Evolutionary conservation across 331 rosid species (phyloP).

Genomic region (Arachis monticola): DNA sequence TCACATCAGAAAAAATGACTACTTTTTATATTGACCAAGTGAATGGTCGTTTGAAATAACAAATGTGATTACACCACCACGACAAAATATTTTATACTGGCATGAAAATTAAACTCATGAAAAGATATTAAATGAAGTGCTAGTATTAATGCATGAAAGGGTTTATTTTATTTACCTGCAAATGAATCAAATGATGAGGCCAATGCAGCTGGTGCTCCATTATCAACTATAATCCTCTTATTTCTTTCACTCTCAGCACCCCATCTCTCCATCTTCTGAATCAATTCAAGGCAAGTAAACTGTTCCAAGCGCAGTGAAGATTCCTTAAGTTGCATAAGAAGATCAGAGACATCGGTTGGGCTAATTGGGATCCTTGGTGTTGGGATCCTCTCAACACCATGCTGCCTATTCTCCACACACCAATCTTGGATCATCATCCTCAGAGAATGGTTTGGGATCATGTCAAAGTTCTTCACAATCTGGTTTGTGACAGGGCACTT

Average conservation of each 20-base stretch:
- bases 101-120: too few species aligned
- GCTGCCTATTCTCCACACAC: slow-evolving; percentile 60
- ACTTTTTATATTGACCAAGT: too few species aligned
- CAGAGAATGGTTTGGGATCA: slow-evolving; percentile 69
- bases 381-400: slow-evolving; percentile 70
- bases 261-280: slow-evolving; percentile 52
- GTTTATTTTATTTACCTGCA: slow-evolving; percentile 1
- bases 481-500: slow-evolving; percentile 71
- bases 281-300: slow-evolving; percentile 46
- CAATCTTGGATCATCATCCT: slow-evolving; percentile 78
- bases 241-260: slow-evolving; percentile 67
- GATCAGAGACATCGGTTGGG: slow-evolving; percentile 47
- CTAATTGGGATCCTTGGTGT: slow-evolving; percentile 66
- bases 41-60: too few species aligned
- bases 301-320: slow-evolving; percentile 45
- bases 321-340: slow-evolving; percentile 37
- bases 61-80: too few species aligned
- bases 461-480: slow-evolving; percentile 57
- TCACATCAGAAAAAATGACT: too few species aligned
- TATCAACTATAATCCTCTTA: slow-evolving; percentile 52
- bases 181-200: slow-evolving; percentile 63
- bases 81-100: too few species aligned
- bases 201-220: slow-evolving; percentile 53
- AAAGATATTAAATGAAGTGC: too few species aligned
- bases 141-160: too few species aligned